Evolutionary conservation across 2,329 filamentous ascomycete genomes (phyloP).

Genomic region (Botryotinia convoluta): DNA sequence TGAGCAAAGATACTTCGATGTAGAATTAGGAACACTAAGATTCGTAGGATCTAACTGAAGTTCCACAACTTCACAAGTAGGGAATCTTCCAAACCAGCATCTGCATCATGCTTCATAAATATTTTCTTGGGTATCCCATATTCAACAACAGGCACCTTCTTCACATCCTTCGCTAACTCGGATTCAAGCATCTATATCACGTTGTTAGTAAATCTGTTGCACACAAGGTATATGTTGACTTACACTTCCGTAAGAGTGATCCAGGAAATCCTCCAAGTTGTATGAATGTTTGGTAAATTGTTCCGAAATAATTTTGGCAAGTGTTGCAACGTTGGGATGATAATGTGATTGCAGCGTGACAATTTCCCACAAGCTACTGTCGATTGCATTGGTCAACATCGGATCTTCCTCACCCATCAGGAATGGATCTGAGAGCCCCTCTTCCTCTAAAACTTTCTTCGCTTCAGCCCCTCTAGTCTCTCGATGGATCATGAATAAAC

Average conservation of each 20-base stretch:
- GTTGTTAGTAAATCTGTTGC: constrained; percentile 38
- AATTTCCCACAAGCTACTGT: constrained; percentile 93
- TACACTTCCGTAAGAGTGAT: constrained; percentile 85
- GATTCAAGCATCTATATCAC: constrained; percentile 68
- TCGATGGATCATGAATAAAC: constrained; percentile 95
- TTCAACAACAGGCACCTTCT: constrained; percentile 84
- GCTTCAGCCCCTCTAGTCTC: constrained; percentile 57
- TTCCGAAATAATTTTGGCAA: constrained; percentile 90
- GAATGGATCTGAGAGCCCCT: constrained; percentile 71
- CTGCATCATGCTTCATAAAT: constrained; percentile 45
- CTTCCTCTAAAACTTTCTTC: constrained; percentile 57
- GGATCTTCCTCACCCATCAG: constrained; percentile 73
- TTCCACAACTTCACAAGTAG: constrained; percentile 61
- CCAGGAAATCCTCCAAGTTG: constrained; percentile 94
- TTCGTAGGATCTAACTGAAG: constrained; percentile 41
- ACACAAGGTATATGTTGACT: constrained; percentile 39
- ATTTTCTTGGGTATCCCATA: constrained; percentile 73
- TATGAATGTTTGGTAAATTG: constrained; percentile 97
- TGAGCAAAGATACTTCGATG: background rate
- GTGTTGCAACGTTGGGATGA: constrained; percentile 92
- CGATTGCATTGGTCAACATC: constrained; percentile 80
- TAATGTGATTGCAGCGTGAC: constrained; percentile 89
- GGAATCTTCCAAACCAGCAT: constrained; percentile 50
- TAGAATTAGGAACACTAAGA: background rate
- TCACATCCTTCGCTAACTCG: constrained; percentile 79